Evolutionary conservation across 2,329 filamentous ascomycete genomes (phyloP).

Genomic region (Stachybotrys chlorohalonatus): DNA sequence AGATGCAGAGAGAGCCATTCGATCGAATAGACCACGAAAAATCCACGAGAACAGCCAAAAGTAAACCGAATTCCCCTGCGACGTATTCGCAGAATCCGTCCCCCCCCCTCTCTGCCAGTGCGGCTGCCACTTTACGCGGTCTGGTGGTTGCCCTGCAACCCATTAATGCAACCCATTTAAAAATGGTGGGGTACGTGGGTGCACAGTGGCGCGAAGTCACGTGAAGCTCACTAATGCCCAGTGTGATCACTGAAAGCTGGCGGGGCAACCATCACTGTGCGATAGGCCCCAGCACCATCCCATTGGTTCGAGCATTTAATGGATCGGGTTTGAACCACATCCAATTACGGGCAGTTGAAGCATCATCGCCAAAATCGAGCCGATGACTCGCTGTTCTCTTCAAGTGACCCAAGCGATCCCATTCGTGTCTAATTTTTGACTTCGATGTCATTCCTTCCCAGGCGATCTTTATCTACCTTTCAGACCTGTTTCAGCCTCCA

Average conservation of each 20-base stretch:
- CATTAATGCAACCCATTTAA: not conserved
- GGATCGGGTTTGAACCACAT: not conserved
- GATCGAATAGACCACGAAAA: too few species aligned
- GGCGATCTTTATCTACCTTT: not conserved
- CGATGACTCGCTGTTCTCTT: not conserved
- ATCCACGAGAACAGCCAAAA: too few species aligned
- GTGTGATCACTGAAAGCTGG: not conserved
- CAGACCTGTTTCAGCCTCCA: conserved; percentile 1
- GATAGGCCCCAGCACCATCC: not conserved
- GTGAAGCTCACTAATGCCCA: conserved; percentile 3
- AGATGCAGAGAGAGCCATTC: too few species aligned
- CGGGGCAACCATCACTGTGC: not conserved
- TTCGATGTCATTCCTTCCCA: not conserved
- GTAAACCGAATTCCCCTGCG: too few species aligned
- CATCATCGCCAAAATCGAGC: conserved; percentile 1
- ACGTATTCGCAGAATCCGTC: too few species aligned
- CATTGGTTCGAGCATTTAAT: not conserved
- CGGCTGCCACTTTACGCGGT: not conserved
- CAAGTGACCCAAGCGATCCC: not conserved
- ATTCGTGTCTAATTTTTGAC: not conserved
- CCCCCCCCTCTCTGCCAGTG: too few species aligned
- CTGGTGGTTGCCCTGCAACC: not conserved
- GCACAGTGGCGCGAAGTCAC: conserved; percentile 10
- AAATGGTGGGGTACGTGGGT: not conserved
- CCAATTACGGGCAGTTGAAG: not conserved